Percentiles rank a stretch among this genome's conserved stretches.
Conservation (phyloP, 2,329 filamentous ascomycete genomes). For the Metarhizium guizhouense region DNA sequence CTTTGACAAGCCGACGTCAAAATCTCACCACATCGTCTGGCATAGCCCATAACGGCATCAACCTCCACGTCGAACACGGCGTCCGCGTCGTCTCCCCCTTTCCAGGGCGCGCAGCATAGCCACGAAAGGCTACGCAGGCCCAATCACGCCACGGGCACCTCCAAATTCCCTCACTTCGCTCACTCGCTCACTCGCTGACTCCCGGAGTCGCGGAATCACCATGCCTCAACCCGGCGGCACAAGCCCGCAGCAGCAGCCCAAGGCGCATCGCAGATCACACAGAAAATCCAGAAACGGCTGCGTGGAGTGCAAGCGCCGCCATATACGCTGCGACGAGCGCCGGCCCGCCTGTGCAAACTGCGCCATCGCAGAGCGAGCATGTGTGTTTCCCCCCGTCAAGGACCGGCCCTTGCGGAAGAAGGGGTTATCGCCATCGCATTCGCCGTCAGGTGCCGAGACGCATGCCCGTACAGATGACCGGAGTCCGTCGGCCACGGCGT, state of each 20-base stretch:
- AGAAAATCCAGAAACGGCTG: conserved; percentile 33
- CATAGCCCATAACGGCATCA: too few relatives aligned
- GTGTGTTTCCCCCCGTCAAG: conserved; percentile 21
- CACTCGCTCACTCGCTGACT: too few relatives aligned
- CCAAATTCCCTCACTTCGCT: too few relatives aligned
- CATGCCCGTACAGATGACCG: not conserved
- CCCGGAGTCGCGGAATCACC: too few relatives aligned
- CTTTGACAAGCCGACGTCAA: too few relatives aligned
- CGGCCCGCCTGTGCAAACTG: conserved; percentile 32
- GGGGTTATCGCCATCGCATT: not conserved
- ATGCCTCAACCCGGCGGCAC: conserved; percentile 3
- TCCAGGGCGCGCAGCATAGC: too few relatives aligned
- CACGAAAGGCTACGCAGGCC: too few relatives aligned
- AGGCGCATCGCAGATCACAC: conserved; percentile 23
- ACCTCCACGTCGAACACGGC: too few relatives aligned
- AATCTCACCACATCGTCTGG: too few relatives aligned
- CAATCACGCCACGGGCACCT: too few relatives aligned
- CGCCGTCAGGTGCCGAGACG: too few relatives aligned
- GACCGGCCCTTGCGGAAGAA: not conserved
- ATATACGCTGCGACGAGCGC: conserved; percentile 34
- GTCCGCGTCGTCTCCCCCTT: too few relatives aligned
- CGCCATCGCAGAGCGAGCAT: conserved; percentile 24
- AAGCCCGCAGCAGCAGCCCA: conserved; percentile 3
- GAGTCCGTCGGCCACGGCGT: not conserved
- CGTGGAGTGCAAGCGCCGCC: conserved; percentile 29